These are phyloP conservation scores for Leishmania guyanensis DNA, from an alignment of 208 protist genomes.

Conservation along the genomic window DNA sequence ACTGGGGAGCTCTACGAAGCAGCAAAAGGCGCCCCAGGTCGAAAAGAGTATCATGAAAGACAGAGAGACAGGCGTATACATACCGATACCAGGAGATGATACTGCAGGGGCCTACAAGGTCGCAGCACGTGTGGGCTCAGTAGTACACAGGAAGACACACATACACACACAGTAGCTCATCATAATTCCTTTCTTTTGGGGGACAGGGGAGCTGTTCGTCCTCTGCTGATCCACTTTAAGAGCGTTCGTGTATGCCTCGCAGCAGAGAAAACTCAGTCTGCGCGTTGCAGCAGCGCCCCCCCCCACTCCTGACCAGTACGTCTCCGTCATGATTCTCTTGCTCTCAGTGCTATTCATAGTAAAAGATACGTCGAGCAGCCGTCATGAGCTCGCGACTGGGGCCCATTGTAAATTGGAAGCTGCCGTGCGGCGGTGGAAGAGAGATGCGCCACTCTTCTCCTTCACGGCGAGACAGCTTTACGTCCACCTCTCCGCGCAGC, in stretches of 20 bases:
- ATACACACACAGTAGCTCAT: neutral
- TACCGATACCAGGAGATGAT: neutral
- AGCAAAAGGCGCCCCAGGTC: neutral
- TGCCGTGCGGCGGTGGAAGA: constrained; percentile 25
- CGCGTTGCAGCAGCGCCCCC: neutral
- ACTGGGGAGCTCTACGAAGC: neutral
- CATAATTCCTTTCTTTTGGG: neutral
- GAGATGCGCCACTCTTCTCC: constrained; percentile 24
- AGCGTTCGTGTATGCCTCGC: neutral
- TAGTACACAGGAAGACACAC: neutral
- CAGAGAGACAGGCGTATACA: neutral
- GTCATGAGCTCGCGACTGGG: constrained; percentile 23
- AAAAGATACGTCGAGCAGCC: constrained; percentile 13
- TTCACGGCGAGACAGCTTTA: constrained; percentile 24
- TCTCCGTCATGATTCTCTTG: neutral
- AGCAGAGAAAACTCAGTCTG: neutral
- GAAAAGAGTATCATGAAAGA: constrained; percentile 11
- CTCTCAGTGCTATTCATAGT: constrained; percentile 10
- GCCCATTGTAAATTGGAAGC: constrained; percentile 25
- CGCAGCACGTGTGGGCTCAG: neutral
- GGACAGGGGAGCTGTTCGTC: too few relatives aligned
- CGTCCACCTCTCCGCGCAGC: constrained; percentile 19
- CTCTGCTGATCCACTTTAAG: neutral
- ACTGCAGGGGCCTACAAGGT: neutral
- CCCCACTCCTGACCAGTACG: neutral